A percentile compares a stretch with the other conserved stretches of the same genome.
phyloP scores from a whole-genome alignment of 2,329 filamentous ascomycete species.

The Sporothrix curviconia region DNA sequence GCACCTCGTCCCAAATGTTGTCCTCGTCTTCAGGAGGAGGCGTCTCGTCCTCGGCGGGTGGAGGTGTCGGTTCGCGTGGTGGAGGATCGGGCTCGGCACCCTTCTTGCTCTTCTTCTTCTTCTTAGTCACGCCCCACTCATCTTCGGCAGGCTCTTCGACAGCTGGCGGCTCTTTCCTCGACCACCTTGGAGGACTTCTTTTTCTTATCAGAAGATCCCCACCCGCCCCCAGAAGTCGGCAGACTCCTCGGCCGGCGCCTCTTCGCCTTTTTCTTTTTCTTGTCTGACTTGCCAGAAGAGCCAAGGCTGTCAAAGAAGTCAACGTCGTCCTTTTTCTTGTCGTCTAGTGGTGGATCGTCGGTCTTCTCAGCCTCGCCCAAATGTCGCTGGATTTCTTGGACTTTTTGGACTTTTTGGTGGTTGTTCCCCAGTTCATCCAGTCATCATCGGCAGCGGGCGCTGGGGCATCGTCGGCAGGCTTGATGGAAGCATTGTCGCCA shows the following conservation, averaged over 20 bases:
- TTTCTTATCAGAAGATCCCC: slow-evolving; percentile 28
- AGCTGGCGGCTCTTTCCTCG: slow-evolving; percentile 36
- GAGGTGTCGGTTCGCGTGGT: slow-evolving; percentile 42
- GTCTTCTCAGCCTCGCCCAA: slow-evolving; percentile 17
- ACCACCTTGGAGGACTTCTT: slow-evolving; percentile 26
- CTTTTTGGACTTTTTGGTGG: slow-evolving; percentile 15
- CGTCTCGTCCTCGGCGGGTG: slow-evolving; percentile 39
- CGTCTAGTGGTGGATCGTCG: slow-evolving; percentile 12
- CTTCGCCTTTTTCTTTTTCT: slow-evolving; percentile 24
- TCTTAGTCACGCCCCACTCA: slow-evolving; percentile 27
- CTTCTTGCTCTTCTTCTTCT: slow-evolving; percentile 29
- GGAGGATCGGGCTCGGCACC: slow-evolving; percentile 36
- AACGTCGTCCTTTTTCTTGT: slow-evolving; percentile 24
- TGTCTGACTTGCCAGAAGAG: slow-evolving; percentile 25
- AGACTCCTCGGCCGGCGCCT: slow-evolving; percentile 35
- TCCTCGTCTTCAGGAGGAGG: slow-evolving; percentile 33
- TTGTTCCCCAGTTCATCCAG: slow-evolving; percentile 16
- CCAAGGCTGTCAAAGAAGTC: slow-evolving; percentile 27
- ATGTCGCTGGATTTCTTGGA: not conserved
- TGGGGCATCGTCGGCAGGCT: not conserved
- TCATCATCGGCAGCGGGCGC: slow-evolving; percentile 12
- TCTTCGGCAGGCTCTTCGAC: slow-evolving; percentile 30
- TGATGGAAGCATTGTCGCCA: slow-evolving; percentile 13
- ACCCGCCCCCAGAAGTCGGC: slow-evolving; percentile 27
- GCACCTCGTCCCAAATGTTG: slow-evolving; percentile 30